A percentile compares a stretch with the other conserved stretches of the same genome.
Evolutionary conservation across 768 basidiomycete genomes (phyloP).

Genomic region (Mycena polygramma): DNA sequence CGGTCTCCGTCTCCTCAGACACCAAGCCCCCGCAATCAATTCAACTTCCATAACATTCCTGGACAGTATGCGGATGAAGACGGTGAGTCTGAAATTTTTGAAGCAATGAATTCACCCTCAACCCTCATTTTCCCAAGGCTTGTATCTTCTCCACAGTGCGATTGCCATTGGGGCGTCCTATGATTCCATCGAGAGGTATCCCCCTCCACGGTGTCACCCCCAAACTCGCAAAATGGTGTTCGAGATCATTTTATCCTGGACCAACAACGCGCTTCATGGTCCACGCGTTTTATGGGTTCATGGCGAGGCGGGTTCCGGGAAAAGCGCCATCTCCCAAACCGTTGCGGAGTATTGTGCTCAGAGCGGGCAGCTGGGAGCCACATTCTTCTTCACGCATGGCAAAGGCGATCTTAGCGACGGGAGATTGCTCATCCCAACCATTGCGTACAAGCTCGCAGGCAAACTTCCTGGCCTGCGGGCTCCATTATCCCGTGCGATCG

Average conservation of each 20-base stretch:
- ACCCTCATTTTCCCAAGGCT: constrained; percentile 21
- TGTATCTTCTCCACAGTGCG: constrained; percentile 34
- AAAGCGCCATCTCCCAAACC: constrained; percentile 32
- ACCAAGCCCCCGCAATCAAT: constrained; percentile 2
- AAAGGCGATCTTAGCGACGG: constrained; percentile 32
- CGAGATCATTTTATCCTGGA: constrained; percentile 36
- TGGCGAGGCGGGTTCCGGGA: constrained; percentile 28
- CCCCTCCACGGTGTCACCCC: constrained; percentile 38
- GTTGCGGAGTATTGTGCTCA: constrained; percentile 38
- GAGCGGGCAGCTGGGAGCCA: constrained; percentile 37
- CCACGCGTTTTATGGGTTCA: constrained; percentile 38
- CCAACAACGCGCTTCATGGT: constrained; percentile 21
- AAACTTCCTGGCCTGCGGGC: constrained; percentile 40
- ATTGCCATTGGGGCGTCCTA: constrained; percentile 37
- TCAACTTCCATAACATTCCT: background rate
- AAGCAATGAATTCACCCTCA: background rate
- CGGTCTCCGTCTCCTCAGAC: background rate
- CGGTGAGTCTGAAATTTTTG: constrained; percentile 7
- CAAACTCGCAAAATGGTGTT: constrained; percentile 38
- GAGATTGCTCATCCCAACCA: constrained; percentile 29
- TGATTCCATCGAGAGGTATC: constrained; percentile 36
- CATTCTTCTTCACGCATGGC: constrained; percentile 37
- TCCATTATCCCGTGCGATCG: constrained; percentile 40
- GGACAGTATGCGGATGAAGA: constrained; percentile 27
- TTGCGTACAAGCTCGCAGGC: constrained; percentile 37